These are phyloP conservation scores for Acanthamoeba comandoni DNA, from an alignment of 208 protist genomes.

Conservation along the genomic window DNA sequence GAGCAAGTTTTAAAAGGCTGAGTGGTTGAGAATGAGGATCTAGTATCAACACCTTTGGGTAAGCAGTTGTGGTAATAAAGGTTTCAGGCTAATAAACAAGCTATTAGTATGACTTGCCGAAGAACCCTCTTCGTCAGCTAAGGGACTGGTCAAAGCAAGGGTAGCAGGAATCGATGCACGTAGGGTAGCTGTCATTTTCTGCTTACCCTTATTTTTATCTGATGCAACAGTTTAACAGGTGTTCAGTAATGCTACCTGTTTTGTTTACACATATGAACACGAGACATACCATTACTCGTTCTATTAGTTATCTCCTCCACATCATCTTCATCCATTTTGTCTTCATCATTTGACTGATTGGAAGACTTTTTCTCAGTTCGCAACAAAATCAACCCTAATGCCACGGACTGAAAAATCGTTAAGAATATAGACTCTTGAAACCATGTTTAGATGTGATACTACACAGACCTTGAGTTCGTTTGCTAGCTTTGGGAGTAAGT, in stretches of 20 bases:
- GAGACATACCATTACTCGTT: too few relatives aligned
- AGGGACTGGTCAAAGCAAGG: too few relatives aligned
- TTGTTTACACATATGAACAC: too few relatives aligned
- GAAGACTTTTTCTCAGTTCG: conserved; percentile 56
- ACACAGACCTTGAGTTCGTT: conserved; percentile 62
- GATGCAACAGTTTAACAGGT: too few relatives aligned
- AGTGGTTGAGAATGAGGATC: background rate
- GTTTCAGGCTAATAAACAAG: conserved; percentile 70
- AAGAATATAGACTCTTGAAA: background rate
- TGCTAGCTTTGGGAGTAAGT: conserved; percentile 78
- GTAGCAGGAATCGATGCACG: too few relatives aligned
- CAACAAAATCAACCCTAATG: conserved; percentile 77
- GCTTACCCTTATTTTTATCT: too few relatives aligned
- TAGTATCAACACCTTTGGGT: conserved; percentile 33
- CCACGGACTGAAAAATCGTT: conserved; percentile 54
- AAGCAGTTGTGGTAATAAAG: conserved; percentile 60
- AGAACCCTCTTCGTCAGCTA: too few relatives aligned
- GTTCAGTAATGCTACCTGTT: too few relatives aligned
- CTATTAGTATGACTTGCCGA: too few relatives aligned
- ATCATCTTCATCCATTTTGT: conserved; percentile 49
- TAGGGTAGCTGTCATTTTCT: too few relatives aligned
- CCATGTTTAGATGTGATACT: background rate
- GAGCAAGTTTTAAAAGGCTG: background rate
- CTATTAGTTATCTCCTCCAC: background rate
- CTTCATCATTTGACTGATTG: conserved; percentile 2